Percentiles rank a stretch among this genome's conserved stretches.
Evolutionary conservation across 805 yeast genomes (phyloP).

Genomic region (Priceomyces castillae): DNA sequence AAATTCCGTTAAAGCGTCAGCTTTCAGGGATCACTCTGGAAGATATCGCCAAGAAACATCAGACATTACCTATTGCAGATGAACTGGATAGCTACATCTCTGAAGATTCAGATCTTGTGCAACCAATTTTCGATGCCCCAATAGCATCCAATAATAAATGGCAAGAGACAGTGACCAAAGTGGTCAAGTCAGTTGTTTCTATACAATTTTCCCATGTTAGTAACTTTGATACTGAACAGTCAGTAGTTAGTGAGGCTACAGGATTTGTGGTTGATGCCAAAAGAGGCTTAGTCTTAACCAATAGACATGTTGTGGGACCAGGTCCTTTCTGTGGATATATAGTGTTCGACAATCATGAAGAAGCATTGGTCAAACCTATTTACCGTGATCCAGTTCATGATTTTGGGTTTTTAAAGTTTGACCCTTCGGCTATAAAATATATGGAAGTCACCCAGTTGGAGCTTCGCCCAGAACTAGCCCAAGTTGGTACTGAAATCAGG

Average conservation of each 20-base stretch:
- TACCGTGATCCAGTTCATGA: constrained; percentile 96
- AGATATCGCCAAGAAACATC: constrained; percentile 4
- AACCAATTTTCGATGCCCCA: constrained; percentile 14
- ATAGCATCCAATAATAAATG: constrained; percentile 37
- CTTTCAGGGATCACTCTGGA: constrained; percentile 7
- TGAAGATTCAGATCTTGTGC: constrained; percentile 10
- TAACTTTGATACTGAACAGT: constrained; percentile 80
- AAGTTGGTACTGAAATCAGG: constrained; percentile 89
- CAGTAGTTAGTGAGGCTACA: constrained; percentile 86
- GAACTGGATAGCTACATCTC: constrained; percentile 13
- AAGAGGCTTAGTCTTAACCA: constrained; percentile 81
- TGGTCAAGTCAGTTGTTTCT: constrained; percentile 83
- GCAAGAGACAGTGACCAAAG: constrained; percentile 79
- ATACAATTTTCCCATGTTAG: constrained; percentile 86
- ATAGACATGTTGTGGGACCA: constrained; percentile 93
- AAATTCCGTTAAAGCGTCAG: constrained; percentile 10
- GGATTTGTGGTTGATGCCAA: constrained; percentile 89
- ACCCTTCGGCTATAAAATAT: constrained; percentile 69
- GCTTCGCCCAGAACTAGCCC: constrained; percentile 77
- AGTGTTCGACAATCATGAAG: constrained; percentile 92
- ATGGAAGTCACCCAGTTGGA: constrained; percentile 66
- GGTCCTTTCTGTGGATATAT: constrained; percentile 93
- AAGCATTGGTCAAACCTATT: constrained; percentile 78
- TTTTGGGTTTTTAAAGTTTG: constrained; percentile 82
- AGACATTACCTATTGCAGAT: constrained; percentile 4